Percentiles rank a stretch among this genome's conserved stretches.
These are phyloP conservation scores for Aristolochia fimbriata DNA, from an alignment of 164 flowering plant species.

Conservation along the genomic window DNA sequence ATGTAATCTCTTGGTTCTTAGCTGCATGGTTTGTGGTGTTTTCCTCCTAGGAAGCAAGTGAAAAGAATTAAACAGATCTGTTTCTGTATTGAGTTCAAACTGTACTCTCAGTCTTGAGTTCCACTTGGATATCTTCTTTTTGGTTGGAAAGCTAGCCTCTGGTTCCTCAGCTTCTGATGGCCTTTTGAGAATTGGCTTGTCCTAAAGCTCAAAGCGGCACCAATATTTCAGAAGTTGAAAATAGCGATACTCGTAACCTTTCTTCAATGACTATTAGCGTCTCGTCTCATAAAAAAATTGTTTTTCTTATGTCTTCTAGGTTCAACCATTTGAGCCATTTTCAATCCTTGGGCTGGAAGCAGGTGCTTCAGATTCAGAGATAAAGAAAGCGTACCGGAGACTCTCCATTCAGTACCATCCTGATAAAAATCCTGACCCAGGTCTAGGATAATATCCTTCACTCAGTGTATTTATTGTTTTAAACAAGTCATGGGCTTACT, in stretches of 20 bases:
- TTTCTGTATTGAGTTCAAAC: too few species aligned
- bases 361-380: conserved; percentile 84
- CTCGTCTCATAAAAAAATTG: neutral
- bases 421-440: conserved; percentile 99
- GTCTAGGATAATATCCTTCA: conserved; percentile 31
- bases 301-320: conserved; percentile 24
- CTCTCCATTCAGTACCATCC: conserved; percentile 96
- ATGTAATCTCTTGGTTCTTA: too few species aligned
- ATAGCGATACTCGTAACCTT: neutral
- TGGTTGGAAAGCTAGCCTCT: too few species aligned
- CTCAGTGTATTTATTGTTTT: neutral
- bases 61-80: too few species aligned
- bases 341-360: conserved; percentile 74
- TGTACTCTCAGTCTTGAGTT: too few species aligned
- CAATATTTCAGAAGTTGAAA: neutral
- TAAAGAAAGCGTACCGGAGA: conserved; percentile 89
- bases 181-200: neutral
- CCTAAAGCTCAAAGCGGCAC: neutral
- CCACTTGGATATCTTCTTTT: too few species aligned
- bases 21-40: too few species aligned
- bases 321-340: conserved; percentile 86
- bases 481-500: neutral
- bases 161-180: too few species aligned
- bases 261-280: neutral
- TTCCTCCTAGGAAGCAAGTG: too few species aligned